Percentiles rank a stretch among this genome's conserved stretches.
These are phyloP conservation scores for Chlamydomonas incerta DNA, from an alignment of 139 green algal species.

Conservation along the genomic window DNA sequence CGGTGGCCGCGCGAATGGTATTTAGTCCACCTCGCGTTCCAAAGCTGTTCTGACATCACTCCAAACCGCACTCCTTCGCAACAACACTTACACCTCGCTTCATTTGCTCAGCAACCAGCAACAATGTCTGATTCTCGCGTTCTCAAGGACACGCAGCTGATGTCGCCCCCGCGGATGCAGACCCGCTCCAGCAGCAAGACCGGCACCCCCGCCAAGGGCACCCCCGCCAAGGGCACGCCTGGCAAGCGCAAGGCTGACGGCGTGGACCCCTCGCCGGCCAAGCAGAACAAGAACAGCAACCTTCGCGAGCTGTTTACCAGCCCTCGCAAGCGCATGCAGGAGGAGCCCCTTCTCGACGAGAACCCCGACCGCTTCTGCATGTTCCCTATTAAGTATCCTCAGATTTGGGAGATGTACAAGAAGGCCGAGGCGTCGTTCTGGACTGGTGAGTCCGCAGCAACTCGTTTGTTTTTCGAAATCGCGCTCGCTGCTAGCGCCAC, in stretches of 20 bases:
- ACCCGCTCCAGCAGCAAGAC: background rate
- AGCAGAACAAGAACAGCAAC: background rate
- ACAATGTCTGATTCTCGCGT: background rate
- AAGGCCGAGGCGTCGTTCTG: conserved; percentile 96
- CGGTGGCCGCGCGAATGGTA: too few relatives aligned
- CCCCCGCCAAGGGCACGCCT: background rate
- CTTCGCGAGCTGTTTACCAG: conserved; percentile 29
- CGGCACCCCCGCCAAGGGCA: conserved; percentile 1
- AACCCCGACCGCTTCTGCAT: conserved; percentile 95
- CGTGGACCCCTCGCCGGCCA: conserved; percentile 7
- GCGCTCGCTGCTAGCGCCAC: background rate
- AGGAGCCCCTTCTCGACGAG: conserved; percentile 85
- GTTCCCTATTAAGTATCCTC: conserved; percentile 88
- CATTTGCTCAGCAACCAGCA: background rate
- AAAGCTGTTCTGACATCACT: background rate
- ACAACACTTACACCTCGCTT: background rate
- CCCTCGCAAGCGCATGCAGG: conserved; percentile 7
- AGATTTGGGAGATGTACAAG: conserved; percentile 97
- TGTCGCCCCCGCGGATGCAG: conserved; percentile 1
- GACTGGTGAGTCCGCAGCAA: conserved; percentile 60
- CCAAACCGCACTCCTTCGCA: background rate
- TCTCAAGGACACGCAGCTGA: conserved; percentile 21
- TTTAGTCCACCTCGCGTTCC: too few relatives aligned
- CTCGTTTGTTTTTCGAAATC: background rate
- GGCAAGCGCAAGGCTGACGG: background rate